Evolutionary conservation across 2,329 filamentous ascomycete genomes (phyloP).

Genomic region (Phialemonium atrogriseum): DNA sequence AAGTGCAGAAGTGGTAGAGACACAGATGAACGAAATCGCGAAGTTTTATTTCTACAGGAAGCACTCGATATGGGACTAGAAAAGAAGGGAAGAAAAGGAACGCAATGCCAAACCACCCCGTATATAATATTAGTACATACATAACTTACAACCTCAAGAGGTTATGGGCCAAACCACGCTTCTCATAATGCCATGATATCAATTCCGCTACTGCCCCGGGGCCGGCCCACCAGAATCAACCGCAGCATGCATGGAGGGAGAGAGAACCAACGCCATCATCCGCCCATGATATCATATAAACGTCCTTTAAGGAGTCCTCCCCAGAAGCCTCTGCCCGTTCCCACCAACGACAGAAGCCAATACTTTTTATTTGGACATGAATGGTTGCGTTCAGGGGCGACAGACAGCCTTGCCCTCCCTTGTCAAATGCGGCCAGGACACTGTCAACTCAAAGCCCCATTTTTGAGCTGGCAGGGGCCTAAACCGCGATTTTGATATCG

Average conservation of each 20-base stretch:
- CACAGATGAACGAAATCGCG: too few species aligned
- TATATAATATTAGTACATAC: constrained; percentile 1
- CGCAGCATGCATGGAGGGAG: neutral
- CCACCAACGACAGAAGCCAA: constrained; percentile 12
- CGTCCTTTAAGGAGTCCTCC: neutral
- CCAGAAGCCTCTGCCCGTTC: neutral
- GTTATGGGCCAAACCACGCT: too few species aligned
- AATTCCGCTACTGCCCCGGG: neutral
- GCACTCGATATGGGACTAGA: too few species aligned
- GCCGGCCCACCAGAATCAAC: too few species aligned
- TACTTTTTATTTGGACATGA: neutral
- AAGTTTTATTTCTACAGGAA: too few species aligned
- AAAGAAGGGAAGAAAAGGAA: constrained; percentile 1
- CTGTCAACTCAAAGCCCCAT: neutral
- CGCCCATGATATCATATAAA: neutral
- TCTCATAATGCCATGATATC: neutral
- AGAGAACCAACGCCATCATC: neutral
- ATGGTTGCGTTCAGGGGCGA: neutral
- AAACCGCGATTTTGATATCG: neutral
- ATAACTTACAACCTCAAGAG: too few species aligned
- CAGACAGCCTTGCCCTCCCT: neutral
- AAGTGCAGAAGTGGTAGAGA: too few species aligned
- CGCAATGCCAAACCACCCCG: neutral
- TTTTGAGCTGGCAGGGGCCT: neutral
- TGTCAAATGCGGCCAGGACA: neutral